Base-by-base conservation (phyloP, 1,139 yeast species). In the Kodamaea sp. region DNA sequence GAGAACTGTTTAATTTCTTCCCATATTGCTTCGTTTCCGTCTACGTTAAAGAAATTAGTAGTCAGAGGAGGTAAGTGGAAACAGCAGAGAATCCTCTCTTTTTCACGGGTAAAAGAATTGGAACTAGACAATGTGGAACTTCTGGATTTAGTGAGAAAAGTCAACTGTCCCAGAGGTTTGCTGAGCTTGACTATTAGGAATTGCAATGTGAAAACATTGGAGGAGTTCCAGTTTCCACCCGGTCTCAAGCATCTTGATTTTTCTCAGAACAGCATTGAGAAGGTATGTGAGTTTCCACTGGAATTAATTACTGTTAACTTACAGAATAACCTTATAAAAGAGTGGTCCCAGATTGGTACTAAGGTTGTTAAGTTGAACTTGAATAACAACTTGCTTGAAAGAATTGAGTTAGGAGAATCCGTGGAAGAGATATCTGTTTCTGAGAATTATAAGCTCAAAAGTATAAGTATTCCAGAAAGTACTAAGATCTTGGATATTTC, bases 1-100 rank as follows among this genome's bases (percentile, higher is more conserved):
- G 45, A 40, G 23, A 38, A 42, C 33, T 42, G 48, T 23, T 24
- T 22, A 12, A 38, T 44, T 10, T 42, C 48, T 3, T 44, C 48
- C 3, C 43, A 44, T 25, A 27, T 44, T 31, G 35, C 29, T 7
- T 26, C 41, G 2, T 41, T 42, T 21, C 48, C 48, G 11, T 31
- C 32, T 15, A 26, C 44, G 5, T 36, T 44, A 14, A 27, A 33
- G 19, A 40, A 29, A 24, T 24, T 44, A 15, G 28, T 19, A 2
- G 32, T 44, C 11, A 31, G 33, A 13, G 42, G 41, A 12, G 43
- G 48, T 4, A 42, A 38, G 24, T 44, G 46, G 46, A 40, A 37
- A 26, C 42, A 42, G 5, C 46, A 37, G 14, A 28, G 34, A 3
- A 32, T 32, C 4, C 30, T 42, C 7, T 31, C 38, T 6, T 44